Evolutionary conservation across 1,284 basidiomycete genomes (phyloP), one percentile per base, ranked within the genome.

Genomic region (Butyriboletus appendiculatus): DNA sequence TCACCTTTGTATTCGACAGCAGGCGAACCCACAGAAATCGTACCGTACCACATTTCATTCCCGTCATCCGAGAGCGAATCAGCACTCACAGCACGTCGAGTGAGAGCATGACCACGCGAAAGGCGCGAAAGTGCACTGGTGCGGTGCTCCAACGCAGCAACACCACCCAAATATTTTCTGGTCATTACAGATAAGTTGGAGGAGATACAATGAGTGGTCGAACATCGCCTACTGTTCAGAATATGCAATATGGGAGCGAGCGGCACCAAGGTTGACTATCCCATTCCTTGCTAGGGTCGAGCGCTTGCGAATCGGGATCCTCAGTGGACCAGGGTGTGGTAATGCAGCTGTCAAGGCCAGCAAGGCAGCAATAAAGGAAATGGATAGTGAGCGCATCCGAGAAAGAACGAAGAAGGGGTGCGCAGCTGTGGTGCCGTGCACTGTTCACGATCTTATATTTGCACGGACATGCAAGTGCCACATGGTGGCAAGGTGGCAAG

Each of bases 41-140:
- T 48, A 10, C 68, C 67, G 10, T 67, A 70, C 66, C 69, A 69
- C 20, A 49, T 45, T 10, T 26, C 11, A 28, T 54, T 56, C n/a
- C 45, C 32, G 6, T 60, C 48, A 38, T 55, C 57, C 6, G 50
- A 57, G 24, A 71, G 64, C 6, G 52, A 7, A 37, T 44, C 48
- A 20, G 38, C n/a, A 18, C 45, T 51, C 2, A n/a, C 42, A 26
- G 39, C 41, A 38, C 64, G 66, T 41, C 32, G 51, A 7, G 30
- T 22, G 28, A 37, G 15, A 11, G 41, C 11, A 15, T 15, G 16
- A 14, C 38, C 18, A 33, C 45, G 48, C n/a, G 26, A 40, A 38
- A 50, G 46, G 9, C 35, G 24, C 7, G 32, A 6, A 10, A 10
- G 6, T 18, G 14, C 30, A 22, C 54, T 45, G 32, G 51, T n/a